phyloP scores from a whole-genome alignment of 805 yeast species.

The Alloascoidea hylecoeti region DNA sequence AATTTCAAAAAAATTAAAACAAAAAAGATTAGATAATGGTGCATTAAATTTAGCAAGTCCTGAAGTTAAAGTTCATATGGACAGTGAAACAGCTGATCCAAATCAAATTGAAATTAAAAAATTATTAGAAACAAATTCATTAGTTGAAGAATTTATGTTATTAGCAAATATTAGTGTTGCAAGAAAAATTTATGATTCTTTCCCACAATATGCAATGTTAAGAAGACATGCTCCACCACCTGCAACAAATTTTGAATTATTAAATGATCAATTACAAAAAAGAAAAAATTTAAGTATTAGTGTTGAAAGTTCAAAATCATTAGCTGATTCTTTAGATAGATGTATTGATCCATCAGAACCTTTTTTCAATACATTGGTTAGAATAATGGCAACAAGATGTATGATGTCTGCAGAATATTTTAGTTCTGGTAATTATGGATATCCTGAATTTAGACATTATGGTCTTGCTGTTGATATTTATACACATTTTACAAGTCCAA shows the following conservation, averaged over 20 bases:
- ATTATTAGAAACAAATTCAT: conserved; percentile 79
- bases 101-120: conserved; percentile 88
- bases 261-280: conserved; percentile 79
- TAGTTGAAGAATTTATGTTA: conserved; percentile 97
- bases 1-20: conserved; percentile 75
- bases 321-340: conserved; percentile 87
- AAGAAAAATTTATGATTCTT: conserved; percentile 77
- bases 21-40: conserved; percentile 83
- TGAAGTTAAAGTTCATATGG: conserved; percentile 94
- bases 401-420: conserved; percentile 99
- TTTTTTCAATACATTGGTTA: conserved; percentile 81
- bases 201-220: conserved; percentile 96
- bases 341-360: conserved; percentile 76
- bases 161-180: conserved; percentile 96
- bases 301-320: conserved; percentile 73
- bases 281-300: conserved; percentile 67
- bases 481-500: conserved; percentile 97
- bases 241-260: conserved; percentile 74
- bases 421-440: conserved; percentile 78
- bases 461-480: conserved; percentile 96
- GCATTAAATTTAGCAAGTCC: conserved; percentile 96
- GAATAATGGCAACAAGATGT: conserved; percentile 96
- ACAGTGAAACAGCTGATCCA: conserved; percentile 94
- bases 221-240: conserved; percentile 99
- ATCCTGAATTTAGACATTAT: conserved; percentile 88